Conservation (phyloP, 2,329 filamentous ascomycete species). For the Beauveria pseudobassiana region DNA sequence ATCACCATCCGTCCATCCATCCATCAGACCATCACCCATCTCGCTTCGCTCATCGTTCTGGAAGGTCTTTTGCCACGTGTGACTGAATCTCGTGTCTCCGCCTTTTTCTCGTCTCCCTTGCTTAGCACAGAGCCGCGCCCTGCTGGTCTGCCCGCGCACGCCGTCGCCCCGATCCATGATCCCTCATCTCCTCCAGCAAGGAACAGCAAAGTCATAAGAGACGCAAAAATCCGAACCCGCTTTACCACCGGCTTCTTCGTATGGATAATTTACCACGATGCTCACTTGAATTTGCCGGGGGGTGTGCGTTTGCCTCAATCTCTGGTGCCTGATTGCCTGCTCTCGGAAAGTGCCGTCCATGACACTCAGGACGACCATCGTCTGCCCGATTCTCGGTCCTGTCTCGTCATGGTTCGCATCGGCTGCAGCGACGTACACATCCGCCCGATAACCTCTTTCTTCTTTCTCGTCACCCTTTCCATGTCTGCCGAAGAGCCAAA, state of each 20-base stretch:
- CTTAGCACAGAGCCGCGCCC: neutral
- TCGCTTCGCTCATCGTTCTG: slow-evolving; percentile 6
- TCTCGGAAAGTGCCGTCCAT: neutral
- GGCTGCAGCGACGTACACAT: neutral
- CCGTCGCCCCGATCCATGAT: neutral
- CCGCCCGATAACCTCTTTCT: neutral
- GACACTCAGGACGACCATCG: neutral
- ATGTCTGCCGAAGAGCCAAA: neutral
- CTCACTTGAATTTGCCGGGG: neutral
- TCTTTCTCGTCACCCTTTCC: neutral
- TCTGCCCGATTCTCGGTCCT: neutral
- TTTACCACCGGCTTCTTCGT: neutral
- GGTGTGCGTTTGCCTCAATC: neutral
- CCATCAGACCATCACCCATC: neutral
- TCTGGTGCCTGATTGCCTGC: neutral
- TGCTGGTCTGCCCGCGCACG: neutral
- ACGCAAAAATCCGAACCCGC: neutral
- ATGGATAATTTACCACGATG: too few relatives aligned
- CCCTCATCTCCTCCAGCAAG: neutral
- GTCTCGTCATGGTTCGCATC: neutral
- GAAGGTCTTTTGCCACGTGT: slow-evolving; percentile 4
- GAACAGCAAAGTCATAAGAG: too few relatives aligned
- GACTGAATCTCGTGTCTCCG: neutral
- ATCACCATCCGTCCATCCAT: neutral
- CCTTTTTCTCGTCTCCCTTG: neutral